These are phyloP conservation scores for Tricholoma saponaceum DNA, from an alignment of 768 basidiomycete genomes.

Conservation along the genomic window DNA sequence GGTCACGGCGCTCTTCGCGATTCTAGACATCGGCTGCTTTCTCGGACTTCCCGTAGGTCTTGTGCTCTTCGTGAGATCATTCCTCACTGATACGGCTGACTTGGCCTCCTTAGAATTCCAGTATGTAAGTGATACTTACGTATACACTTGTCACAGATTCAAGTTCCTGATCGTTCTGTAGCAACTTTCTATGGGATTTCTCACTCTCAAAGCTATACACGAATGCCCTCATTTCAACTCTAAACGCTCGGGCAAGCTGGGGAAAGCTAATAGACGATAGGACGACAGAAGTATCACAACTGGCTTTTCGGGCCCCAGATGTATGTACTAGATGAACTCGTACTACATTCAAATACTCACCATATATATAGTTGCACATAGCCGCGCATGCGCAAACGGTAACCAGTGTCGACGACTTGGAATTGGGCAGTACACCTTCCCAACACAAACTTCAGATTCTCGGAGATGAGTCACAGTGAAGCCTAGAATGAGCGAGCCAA, in stretches of 20 bases:
- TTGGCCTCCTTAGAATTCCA: slow-evolving; percentile 13
- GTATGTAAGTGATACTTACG: slow-evolving; percentile 13
- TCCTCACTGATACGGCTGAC: not conserved
- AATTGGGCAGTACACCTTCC: not conserved
- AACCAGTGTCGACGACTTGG: slow-evolving; percentile 1
- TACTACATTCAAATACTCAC: not conserved
- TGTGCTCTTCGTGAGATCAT: not conserved
- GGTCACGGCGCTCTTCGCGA: slow-evolving; percentile 34
- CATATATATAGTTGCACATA: not conserved
- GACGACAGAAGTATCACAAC: not conserved
- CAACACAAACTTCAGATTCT: not conserved
- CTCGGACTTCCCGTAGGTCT: slow-evolving; percentile 32
- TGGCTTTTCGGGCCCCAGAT: not conserved
- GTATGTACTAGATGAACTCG: not conserved
- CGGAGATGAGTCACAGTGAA: not conserved
- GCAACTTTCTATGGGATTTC: slow-evolving; percentile 26
- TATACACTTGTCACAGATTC: not conserved
- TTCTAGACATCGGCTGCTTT: slow-evolving; percentile 40
- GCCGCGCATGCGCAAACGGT: not conserved
- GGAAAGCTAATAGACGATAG: not conserved
- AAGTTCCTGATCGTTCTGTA: slow-evolving; percentile 1
- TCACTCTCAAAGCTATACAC: slow-evolving; percentile 23
- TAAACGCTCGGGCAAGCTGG: not conserved
- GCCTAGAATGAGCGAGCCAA: not conserved
- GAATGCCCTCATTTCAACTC: slow-evolving; percentile 13